These are phyloP conservation scores for Dentipellis sp. DNA, from an alignment of 768 basidiomycete genomes.

Conservation along the genomic window DNA sequence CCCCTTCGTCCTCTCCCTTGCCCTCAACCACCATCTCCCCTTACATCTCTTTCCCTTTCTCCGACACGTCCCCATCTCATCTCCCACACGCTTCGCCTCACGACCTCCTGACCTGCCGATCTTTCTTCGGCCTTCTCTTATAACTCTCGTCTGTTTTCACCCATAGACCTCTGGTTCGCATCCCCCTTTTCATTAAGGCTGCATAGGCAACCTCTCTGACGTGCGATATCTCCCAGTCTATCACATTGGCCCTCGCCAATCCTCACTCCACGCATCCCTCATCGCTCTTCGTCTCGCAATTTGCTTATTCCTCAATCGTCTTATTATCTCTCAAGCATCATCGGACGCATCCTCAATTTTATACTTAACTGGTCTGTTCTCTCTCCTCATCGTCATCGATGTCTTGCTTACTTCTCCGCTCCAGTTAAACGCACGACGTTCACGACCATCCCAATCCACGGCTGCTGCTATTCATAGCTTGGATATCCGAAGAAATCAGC, in stretches of 20 bases:
- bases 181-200: not conserved
- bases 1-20: conserved; percentile 15
- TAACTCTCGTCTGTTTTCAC: not conserved
- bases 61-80: not conserved
- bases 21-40: conserved; percentile 34
- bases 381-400: conserved; percentile 16
- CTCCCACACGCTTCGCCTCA: conserved; percentile 1
- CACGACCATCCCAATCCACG: conserved; percentile 39
- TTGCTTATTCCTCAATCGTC: conserved; percentile 37
- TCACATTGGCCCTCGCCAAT: conserved; percentile 17
- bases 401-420: conserved; percentile 2
- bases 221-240: conserved; percentile 12
- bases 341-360: conserved; percentile 35
- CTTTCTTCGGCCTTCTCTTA: conserved; percentile 7
- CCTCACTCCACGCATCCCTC: conserved; percentile 25
- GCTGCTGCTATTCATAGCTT: conserved; percentile 24
- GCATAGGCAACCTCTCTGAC: conserved; percentile 7
- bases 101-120: conserved; percentile 11
- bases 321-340: conserved; percentile 41
- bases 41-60: conserved; percentile 17
- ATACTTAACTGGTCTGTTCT: conserved; percentile 41
- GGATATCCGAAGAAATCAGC: conserved; percentile 24
- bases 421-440: conserved; percentile 61
- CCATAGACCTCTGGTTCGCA: not conserved
- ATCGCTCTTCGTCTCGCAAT: conserved; percentile 32